These are phyloP conservation scores for Beverwykella pulmonaria DNA, from an alignment of 495 filamentous ascomycete genomes.

Conservation along the genomic window DNA sequence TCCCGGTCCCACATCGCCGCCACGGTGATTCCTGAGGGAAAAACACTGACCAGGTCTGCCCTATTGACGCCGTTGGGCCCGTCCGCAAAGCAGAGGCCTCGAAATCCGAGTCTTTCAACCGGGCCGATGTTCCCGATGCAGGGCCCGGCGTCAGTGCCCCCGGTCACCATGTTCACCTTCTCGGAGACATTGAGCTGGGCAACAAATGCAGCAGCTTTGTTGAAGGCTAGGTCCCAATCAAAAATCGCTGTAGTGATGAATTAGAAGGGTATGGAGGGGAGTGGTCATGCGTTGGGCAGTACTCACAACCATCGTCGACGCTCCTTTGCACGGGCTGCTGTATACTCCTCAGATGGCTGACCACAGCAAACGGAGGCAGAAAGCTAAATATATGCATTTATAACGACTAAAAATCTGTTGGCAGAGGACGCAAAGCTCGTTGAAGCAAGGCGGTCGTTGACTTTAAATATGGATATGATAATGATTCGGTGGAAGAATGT, in stretches of 20 bases:
- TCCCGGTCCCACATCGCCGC: constrained; percentile 77
- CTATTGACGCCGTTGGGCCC: constrained; percentile 34
- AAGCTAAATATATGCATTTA: not conserved
- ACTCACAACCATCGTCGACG: not conserved
- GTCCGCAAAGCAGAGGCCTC: constrained; percentile 35
- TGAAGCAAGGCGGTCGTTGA: not conserved
- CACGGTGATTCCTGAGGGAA: constrained; percentile 78
- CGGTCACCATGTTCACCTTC: constrained; percentile 35
- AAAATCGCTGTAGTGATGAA: not conserved
- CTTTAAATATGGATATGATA: not conserved
- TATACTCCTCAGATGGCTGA: not conserved
- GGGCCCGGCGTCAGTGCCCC: constrained; percentile 32
- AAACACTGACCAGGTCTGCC: constrained; percentile 74
- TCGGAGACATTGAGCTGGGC: constrained; percentile 36
- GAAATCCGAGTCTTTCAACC: constrained; percentile 15
- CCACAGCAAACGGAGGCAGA: not conserved
- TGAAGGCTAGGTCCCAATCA: constrained; percentile 38
- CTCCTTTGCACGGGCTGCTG: not conserved
- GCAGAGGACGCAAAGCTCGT: not conserved
- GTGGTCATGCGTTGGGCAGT: not conserved
- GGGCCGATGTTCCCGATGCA: constrained; percentile 28
- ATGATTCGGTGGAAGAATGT: not conserved
- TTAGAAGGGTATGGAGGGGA: not conserved
- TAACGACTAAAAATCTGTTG: not conserved
- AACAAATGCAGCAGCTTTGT: constrained; percentile 33